phyloP scores from a whole-genome alignment of 495 filamentous ascomycete species.

The Aspergillus bridgeri region DNA sequence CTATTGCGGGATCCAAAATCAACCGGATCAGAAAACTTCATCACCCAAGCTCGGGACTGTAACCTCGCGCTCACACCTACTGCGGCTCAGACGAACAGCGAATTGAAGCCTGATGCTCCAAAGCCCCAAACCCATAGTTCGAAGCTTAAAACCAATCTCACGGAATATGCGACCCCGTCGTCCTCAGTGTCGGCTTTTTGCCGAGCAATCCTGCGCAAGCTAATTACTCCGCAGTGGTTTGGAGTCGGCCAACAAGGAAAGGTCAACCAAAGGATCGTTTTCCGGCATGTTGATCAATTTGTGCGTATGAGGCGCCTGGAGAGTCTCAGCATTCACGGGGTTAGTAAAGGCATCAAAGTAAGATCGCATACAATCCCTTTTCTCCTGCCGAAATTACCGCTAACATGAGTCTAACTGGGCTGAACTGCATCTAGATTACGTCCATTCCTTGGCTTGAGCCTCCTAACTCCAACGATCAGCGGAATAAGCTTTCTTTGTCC shows the following conservation, averaged over 20 bases:
- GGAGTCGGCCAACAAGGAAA: conserved; percentile 51
- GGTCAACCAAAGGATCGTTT: conserved; percentile 57
- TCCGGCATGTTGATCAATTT: conserved; percentile 70
- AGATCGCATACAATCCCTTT: background rate
- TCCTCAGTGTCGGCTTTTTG: conserved; percentile 84
- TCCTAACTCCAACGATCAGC: conserved; percentile 25
- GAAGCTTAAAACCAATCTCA: conserved; percentile 42
- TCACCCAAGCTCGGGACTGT: conserved; percentile 27
- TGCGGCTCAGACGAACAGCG: background rate
- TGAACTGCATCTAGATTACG: conserved; percentile 50
- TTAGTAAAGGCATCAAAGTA: conserved; percentile 75
- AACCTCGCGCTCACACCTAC: conserved; percentile 5
- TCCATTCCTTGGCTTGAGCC: conserved; percentile 71
- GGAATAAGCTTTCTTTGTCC: conserved; percentile 59
- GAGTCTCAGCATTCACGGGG: conserved; percentile 71
- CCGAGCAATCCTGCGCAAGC: conserved; percentile 64
- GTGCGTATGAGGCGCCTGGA: conserved; percentile 77
- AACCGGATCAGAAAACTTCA: conserved; percentile 21
- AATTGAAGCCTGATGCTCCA: background rate
- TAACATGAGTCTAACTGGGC: conserved; percentile 11
- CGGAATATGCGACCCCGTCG: conserved; percentile 66
- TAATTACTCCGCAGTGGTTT: conserved; percentile 79
- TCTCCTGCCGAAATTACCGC: background rate
- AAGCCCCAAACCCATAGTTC: background rate
- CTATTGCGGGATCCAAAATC: conserved; percentile 7